phyloP scores from a whole-genome alignment of 2,329 filamentous ascomycete genomes.

The Nemania diffusa region DNA sequence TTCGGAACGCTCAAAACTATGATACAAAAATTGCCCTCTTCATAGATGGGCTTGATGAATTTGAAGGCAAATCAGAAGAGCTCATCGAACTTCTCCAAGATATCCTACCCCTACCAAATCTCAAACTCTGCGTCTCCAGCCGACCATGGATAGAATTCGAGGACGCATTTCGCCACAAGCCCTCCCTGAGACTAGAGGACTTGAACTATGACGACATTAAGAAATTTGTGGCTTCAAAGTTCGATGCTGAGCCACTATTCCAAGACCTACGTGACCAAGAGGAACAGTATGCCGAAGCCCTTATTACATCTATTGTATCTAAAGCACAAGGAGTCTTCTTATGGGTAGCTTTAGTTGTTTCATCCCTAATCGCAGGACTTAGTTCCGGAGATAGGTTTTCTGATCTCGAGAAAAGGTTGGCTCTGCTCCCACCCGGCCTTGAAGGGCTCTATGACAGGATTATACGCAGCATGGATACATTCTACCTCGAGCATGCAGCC shows the following conservation, averaged over 20 bases:
- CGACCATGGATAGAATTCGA: conserved; percentile 4
- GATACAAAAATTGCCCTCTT: not conserved
- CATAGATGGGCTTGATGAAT: not conserved
- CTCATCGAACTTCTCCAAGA: not conserved
- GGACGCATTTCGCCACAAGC: not conserved
- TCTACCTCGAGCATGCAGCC: not conserved
- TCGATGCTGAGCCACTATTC: not conserved
- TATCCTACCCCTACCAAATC: not conserved
- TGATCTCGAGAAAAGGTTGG: not conserved
- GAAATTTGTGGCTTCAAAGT: not conserved
- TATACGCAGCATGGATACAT: not conserved
- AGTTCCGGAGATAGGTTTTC: not conserved
- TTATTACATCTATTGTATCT: not conserved
- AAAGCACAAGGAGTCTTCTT: not conserved
- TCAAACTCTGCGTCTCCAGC: conserved; percentile 18
- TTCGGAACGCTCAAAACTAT: not conserved
- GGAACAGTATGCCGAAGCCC: not conserved
- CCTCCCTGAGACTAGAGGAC: not conserved
- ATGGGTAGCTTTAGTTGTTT: not conserved
- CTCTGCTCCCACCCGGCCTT: not conserved
- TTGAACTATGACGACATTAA: not conserved
- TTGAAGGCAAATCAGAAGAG: not conserved
- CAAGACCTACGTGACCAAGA: not conserved
- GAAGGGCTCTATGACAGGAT: not conserved
- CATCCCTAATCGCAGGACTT: not conserved